These are phyloP conservation scores for Chaetomiaceae sp. DNA, from an alignment of 2,329 filamentous ascomycete species.

Conservation along the genomic window DNA sequence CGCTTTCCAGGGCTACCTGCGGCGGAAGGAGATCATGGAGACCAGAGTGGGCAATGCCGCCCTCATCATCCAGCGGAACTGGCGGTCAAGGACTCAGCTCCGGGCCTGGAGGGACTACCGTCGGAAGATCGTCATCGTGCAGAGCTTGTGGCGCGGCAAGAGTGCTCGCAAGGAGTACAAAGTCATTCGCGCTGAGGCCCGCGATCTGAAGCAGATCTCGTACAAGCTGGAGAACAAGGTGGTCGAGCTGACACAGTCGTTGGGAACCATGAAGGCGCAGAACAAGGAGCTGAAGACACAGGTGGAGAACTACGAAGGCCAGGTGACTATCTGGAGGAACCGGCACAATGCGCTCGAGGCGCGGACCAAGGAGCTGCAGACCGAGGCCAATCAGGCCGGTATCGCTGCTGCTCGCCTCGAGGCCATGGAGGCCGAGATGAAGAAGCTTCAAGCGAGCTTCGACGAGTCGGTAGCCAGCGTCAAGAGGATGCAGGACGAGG, in stretches of 20 bases:
- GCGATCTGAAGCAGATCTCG: conserved; percentile 97
- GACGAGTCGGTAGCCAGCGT: conserved; percentile 86
- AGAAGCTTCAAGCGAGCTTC: conserved; percentile 79
- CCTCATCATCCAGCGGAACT: conserved; percentile 80
- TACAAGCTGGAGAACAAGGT: conserved; percentile 99
- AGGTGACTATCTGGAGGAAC: conserved; percentile 93
- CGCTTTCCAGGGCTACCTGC: conserved; percentile 83
- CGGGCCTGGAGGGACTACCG: conserved; percentile 82
- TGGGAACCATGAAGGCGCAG: conserved; percentile 87
- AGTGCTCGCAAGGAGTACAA: conserved; percentile 79
- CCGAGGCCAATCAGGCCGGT: conserved; percentile 94
- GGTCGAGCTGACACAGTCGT: conserved; percentile 88
- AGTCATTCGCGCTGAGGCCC: conserved; percentile 84
- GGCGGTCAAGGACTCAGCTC: conserved; percentile 74
- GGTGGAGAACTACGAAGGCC: conserved; percentile 91
- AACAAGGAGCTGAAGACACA: conserved; percentile 86
- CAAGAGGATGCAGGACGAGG: conserved; percentile 91
- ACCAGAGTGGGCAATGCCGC: conserved; percentile 89
- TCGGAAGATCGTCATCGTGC: conserved; percentile 80
- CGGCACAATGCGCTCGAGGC: conserved; percentile 85
- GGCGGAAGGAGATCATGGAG: conserved; percentile 87
- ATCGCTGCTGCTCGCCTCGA: conserved; percentile 86
- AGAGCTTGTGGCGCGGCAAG: conserved; percentile 88
- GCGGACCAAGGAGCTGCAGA: conserved; percentile 87
- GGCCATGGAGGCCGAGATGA: conserved; percentile 93